phyloP scores from a whole-genome alignment of 768 basidiomycete genomes.

The Hygrophorus pudorinus region DNA sequence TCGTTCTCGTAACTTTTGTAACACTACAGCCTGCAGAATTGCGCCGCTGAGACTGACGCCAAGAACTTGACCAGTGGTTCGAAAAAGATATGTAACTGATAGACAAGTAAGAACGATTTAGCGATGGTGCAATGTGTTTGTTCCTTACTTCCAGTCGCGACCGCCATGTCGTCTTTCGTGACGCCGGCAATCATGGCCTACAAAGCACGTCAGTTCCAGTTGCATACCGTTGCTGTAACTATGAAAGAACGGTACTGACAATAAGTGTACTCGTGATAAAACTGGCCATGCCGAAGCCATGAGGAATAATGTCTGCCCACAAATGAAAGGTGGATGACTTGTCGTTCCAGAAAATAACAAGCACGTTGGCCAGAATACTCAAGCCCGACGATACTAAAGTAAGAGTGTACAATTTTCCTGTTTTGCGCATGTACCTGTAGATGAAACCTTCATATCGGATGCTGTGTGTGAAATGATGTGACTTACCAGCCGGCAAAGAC shows the following conservation, averaged over 20 bases:
- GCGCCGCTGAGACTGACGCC: constrained; percentile 87
- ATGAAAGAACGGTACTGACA: constrained; percentile 32
- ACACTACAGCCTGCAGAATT: constrained; percentile 71
- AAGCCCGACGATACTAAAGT: constrained; percentile 57
- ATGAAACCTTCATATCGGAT: constrained; percentile 7
- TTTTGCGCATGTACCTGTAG: constrained; percentile 73
- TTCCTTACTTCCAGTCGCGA: constrained; percentile 81
- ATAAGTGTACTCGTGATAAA: constrained; percentile 82
- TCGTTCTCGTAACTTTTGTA: constrained; percentile 54
- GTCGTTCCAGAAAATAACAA: constrained; percentile 61
- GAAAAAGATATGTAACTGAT: constrained; percentile 85
- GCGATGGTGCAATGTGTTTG: constrained; percentile 10
- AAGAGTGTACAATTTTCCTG: constrained; percentile 76
- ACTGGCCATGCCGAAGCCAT: constrained; percentile 78
- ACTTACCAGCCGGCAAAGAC: constrained; percentile 79
- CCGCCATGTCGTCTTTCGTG: constrained; percentile 70
- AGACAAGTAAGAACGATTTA: constrained; percentile 2
- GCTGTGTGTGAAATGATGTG: constrained; percentile 3
- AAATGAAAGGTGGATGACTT: constrained; percentile 50
- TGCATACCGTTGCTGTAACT: neutral
- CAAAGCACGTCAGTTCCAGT: constrained; percentile 3
- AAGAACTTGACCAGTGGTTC: constrained; percentile 91
- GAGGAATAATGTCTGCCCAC: constrained; percentile 72
- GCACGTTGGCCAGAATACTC: constrained; percentile 45
- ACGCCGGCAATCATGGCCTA: constrained; percentile 86